Base-by-base conservation (phyloP, 2,329 filamentous ascomycete genomes). In the Aspergillus arachidicola region DNA sequence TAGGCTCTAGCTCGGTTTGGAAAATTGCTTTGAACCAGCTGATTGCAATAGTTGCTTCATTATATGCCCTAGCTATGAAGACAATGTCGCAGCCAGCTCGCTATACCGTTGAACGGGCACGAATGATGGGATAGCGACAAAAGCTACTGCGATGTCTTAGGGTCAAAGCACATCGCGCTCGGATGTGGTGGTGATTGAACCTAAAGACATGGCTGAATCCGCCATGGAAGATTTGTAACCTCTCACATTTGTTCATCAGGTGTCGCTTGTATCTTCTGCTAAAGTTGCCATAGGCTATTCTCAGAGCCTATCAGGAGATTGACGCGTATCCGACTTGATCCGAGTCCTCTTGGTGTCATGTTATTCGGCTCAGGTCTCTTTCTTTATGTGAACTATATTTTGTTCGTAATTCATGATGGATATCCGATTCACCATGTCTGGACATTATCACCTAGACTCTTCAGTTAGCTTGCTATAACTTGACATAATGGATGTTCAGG, bases 321-420 rank as follows among this genome's bases (percentile, higher is more conserved):
- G 32, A 34, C 32, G 19, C 41, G 41, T 43, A 11, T 43, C 10
- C 41, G 41, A 21, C 41, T 43, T 43, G 16, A 21, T 21, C n/a
- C 19, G 7, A n/a, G 34, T 14, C n/a, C 16, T 11, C 19, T 43
- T 43, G 41, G 19, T 43, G 41, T 11, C 10, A 43, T 43, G 11
- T 43, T 19, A 43, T 43, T 21, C 21, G 19, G 14, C 41, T 12
- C 6, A 21, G 41, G 34, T 36, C 14, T n/a, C 41, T 43, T 43
- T 21, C 32, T 34, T 34, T 34, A 9, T 19, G 68, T 82, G 2
- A 81, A 82, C 56, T 79, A 78, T 43, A 21, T 36, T 36, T 16
- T 26, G 4, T 16, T 36, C 1, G 14, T 6, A 36, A 6, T 6
- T 36, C 34, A 36, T 36, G 34, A 16, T 11, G 32, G 4, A 34